Evolutionary conservation across 192 early-diverging fungal genomes (phyloP).

Genomic region (Backusella mclennaniae): DNA sequence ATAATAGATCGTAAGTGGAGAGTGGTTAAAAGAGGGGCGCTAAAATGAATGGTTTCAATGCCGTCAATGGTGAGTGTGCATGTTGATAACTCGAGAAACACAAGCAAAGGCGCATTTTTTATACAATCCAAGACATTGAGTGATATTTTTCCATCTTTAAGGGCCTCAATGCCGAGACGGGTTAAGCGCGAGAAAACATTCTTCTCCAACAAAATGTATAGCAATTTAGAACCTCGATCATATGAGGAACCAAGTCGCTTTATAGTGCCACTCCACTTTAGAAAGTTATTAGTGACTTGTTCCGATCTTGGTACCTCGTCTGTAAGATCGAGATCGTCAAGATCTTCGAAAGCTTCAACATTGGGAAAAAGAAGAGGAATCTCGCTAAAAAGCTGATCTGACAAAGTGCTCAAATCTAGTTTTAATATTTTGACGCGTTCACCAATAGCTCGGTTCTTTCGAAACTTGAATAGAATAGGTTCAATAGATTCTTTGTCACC

Average conservation of each 20-base stretch:
- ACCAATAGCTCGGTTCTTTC: background rate
- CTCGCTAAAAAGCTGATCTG: background rate
- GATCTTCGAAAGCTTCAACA: background rate
- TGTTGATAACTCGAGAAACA: background rate
- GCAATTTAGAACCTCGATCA: background rate
- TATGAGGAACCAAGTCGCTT: background rate
- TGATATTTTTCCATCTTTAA: background rate
- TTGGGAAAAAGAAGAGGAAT: background rate
- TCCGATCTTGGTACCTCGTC: background rate
- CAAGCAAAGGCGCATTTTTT: background rate
- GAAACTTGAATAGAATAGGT: background rate
- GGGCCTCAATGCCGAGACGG: background rate
- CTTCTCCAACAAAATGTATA: background rate
- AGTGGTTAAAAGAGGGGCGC: background rate
- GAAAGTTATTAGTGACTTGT: background rate
- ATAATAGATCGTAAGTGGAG: background rate
- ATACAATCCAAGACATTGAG: background rate
- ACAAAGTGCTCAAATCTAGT: background rate
- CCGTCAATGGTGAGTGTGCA: background rate
- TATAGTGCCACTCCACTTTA: background rate
- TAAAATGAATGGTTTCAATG: background rate
- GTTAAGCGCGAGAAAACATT: background rate
- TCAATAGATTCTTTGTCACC: too few relatives aligned
- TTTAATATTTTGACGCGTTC: background rate
- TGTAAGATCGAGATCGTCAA: background rate